A percentile compares a stretch with the other conserved stretches of the same genome.
Conservation (phyloP, 2,329 filamentous ascomycete species). For the Epichloe sylvatica region DNA sequence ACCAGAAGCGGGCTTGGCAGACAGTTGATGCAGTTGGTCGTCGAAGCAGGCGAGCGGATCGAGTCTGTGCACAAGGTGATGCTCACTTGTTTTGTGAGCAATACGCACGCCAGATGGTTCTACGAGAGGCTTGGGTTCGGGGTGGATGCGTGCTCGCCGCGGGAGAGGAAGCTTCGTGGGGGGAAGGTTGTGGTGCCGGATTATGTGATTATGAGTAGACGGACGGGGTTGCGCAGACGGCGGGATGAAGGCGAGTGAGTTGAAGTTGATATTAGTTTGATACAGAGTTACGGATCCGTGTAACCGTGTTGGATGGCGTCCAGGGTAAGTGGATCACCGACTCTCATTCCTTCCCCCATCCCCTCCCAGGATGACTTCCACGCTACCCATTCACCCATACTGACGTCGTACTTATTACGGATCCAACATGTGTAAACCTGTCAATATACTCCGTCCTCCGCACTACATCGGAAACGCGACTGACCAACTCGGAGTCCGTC, state of each 20-base stretch:
- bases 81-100: conserved; percentile 58
- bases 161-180: conserved; percentile 37
- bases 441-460: too few species aligned
- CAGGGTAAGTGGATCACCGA: too few species aligned
- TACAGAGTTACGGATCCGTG: too few species aligned
- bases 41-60: conserved; percentile 38
- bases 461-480: neutral
- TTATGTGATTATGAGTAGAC: conserved; percentile 47
- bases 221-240: conserved; percentile 11
- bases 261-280: too few species aligned
- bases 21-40: conserved; percentile 43
- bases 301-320: too few species aligned
- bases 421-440: too few species aligned
- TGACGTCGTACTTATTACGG: too few species aligned
- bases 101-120: conserved; percentile 41
- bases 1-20: conserved; percentile 47
- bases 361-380: too few species aligned
- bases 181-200: conserved; percentile 39
- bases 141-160: conserved; percentile 41
- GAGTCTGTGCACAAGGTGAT: conserved; percentile 50
- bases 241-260: neutral
- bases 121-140: conserved; percentile 47
- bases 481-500: neutral
- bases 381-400: too few species aligned
- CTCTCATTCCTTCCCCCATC: too few species aligned